These are phyloP conservation scores for Trypanosoma melophagium DNA, from an alignment of 208 protist genomes.

Conservation along the genomic window DNA sequence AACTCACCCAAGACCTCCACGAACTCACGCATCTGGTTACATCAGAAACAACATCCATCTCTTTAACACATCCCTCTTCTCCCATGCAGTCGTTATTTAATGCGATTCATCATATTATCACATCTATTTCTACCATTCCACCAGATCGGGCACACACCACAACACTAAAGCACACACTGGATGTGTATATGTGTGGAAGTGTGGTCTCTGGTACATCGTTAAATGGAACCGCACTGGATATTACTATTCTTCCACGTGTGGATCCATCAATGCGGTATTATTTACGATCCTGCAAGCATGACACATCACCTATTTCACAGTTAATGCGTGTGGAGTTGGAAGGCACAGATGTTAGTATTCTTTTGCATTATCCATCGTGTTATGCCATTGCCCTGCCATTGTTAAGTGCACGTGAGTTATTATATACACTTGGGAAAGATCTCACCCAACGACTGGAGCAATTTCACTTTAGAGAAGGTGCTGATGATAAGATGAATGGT, in stretches of 20 bases:
- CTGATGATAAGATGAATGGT: background rate
- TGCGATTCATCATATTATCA: background rate
- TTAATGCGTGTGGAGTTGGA: constrained; percentile 6
- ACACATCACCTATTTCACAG: background rate
- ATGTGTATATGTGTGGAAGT: constrained; percentile 14
- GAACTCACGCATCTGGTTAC: too few species aligned
- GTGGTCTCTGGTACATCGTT: constrained; percentile 7
- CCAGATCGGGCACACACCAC: background rate
- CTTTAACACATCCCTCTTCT: too few species aligned
- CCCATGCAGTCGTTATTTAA: too few species aligned
- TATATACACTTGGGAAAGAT: background rate
- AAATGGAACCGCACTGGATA: constrained; percentile 13
- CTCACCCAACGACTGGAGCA: background rate
- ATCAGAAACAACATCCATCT: too few species aligned
- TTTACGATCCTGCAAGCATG: constrained; percentile 1
- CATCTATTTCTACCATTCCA: constrained; percentile 1
- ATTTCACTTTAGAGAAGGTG: too few species aligned
- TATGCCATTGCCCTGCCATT: constrained; percentile 1
- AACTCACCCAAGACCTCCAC: too few species aligned
- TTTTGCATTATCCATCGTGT: constrained; percentile 2
- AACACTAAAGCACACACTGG: background rate
- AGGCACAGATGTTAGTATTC: constrained; percentile 8
- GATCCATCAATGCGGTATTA: constrained; percentile 1
- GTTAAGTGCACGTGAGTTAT: background rate
- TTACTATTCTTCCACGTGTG: constrained; percentile 12